These are phyloP conservation scores for Tylopilus orsonianus DNA, from an alignment of 1,284 basidiomycete genomes.

Conservation along the genomic window DNA sequence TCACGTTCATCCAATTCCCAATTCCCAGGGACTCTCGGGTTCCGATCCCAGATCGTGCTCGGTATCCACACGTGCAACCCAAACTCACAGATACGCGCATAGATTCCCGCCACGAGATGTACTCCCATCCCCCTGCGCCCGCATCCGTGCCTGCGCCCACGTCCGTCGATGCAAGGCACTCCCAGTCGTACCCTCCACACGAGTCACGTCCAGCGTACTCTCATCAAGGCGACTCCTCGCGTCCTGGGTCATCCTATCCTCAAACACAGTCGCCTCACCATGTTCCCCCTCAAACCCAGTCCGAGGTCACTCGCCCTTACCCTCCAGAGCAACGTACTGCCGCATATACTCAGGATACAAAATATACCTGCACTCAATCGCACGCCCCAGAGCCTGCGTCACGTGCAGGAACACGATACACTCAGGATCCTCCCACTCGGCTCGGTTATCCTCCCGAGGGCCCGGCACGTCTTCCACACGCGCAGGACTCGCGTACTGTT, in stretches of 20 bases:
- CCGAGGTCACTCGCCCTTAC: constrained; percentile 23
- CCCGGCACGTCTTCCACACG: constrained; percentile 16
- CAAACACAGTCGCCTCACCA: constrained; percentile 20
- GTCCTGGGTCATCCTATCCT: constrained; percentile 25
- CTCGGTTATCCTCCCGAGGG: constrained; percentile 20
- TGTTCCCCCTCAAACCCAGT: constrained; percentile 13
- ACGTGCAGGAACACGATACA: constrained; percentile 15
- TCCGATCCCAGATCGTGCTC: constrained; percentile 24
- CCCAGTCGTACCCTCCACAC: constrained; percentile 27
- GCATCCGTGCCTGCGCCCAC: constrained; percentile 18
- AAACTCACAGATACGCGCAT: constrained; percentile 26
- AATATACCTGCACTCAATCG: constrained; percentile 25
- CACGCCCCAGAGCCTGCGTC: constrained; percentile 20
- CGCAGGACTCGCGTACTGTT: constrained; percentile 25
- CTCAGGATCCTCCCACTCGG: constrained; percentile 20
- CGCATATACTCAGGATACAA: constrained; percentile 29
- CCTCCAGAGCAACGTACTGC: constrained; percentile 22
- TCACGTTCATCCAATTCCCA: constrained; percentile 13
- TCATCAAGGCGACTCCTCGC: constrained; percentile 24
- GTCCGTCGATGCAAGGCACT: constrained; percentile 22
- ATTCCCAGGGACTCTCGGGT: constrained; percentile 26
- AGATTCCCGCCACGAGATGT: constrained; percentile 32
- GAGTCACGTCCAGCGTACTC: constrained; percentile 23
- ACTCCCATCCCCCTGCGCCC: constrained; percentile 19
- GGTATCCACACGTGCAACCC: constrained; percentile 23